Evolutionary conservation across 345 rosid species (phyloP), one percentile per base, ranked within the genome.

Genomic region (Eucalyptus microcorys): DNA sequence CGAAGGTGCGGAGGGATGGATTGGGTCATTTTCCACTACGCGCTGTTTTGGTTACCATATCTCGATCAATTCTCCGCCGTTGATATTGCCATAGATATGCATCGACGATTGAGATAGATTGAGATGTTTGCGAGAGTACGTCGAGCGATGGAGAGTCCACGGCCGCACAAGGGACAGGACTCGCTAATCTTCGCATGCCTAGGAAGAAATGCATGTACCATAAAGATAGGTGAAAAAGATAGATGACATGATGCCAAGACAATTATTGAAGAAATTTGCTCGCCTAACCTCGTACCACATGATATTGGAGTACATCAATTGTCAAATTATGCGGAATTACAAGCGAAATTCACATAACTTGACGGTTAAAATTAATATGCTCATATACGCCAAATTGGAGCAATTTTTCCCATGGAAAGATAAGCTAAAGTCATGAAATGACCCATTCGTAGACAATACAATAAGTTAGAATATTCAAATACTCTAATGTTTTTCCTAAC

Each of bases 401-500:
- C 61, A 55, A 24, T 55, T 24, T 55, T 55, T 24, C 12, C 61
- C 30, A 10, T 55, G 30, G 61, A 55, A 55, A 55, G 30, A 55
- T 55, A 6, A 55, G 61, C 12, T 55, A 55, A 55, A 55, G 61
- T 55, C 30, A 24, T 55, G 61, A 55, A 55, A 55, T 55, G 6
- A 55, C 11, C 14, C 0, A 1, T 55, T 55, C 61, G 30, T 55
- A 24, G 30, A 55, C 0, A 1, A 55, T 55, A 49, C 0, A 6
- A 14, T 6, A 49, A 49, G 16, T 49, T 49, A 4, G 16, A 49
- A 14, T 55, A 55, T 55, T 55, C 61, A 22, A 55, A 9, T 22
- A 55, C 5, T 55, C 13, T 22, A 24, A 55, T 4, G 5, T 24
- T 55, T 55, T 55, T 24, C 30, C 61, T 55, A 55, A 24, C 61